A percentile compares a stretch with the other conserved stretches of the same genome.
These are phyloP conservation scores for Sherardia arvensis DNA, from an alignment of 257 asterid species.

Conservation along the genomic window DNA sequence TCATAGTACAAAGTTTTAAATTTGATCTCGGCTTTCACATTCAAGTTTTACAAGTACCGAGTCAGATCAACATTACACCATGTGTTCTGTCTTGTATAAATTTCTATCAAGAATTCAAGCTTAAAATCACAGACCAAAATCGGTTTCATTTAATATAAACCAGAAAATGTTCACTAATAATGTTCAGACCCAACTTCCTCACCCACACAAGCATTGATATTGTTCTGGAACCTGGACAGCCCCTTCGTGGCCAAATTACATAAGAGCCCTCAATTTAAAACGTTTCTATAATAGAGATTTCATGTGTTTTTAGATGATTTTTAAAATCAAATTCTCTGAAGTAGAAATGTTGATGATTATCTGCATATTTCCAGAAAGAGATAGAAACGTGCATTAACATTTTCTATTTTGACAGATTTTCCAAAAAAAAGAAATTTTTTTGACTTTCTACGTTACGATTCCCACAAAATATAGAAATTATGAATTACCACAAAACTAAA, in stretches of 20 bases:
- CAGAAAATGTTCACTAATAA: neutral
- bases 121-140: neutral
- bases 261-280: neutral
- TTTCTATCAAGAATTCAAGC: neutral
- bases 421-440: too few relatives aligned
- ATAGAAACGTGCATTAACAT: too few relatives aligned
- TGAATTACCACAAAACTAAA: too few relatives aligned
- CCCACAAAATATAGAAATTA: too few relatives aligned
- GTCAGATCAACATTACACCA: neutral
- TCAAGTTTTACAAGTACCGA: neutral
- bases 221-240: neutral
- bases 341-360: too few relatives aligned
- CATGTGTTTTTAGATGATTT: too few relatives aligned
- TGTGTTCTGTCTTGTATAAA: neutral
- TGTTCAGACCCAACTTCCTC: constrained; percentile 1
- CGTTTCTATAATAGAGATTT: too few relatives aligned
- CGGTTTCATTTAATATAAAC: constrained; percentile 1
- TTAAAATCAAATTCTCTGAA: too few relatives aligned
- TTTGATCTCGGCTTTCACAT: neutral
- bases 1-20: neutral
- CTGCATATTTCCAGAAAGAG: too few relatives aligned
- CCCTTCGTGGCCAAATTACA: neutral
- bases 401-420: too few relatives aligned
- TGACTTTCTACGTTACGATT: too few relatives aligned
- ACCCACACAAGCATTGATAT: constrained; percentile 1